These are phyloP conservation scores for Leccinellum rugosiceps DNA, from an alignment of 768 basidiomycete genomes.

Conservation along the genomic window DNA sequence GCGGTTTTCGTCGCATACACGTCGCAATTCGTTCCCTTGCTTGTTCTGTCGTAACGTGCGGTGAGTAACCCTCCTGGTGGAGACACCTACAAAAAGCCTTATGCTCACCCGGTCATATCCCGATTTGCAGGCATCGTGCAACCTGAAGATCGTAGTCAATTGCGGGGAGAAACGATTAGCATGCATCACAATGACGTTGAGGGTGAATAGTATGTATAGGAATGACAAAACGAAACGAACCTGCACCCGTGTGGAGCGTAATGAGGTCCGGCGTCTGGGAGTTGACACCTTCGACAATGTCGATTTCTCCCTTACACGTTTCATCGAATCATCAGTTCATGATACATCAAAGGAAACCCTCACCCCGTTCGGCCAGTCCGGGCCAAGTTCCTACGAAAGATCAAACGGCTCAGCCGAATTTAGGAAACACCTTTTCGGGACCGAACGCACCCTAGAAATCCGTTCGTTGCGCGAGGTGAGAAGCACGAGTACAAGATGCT, in stretches of 20 bases:
- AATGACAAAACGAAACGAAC: slow-evolving; percentile 9
- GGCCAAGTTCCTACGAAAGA: slow-evolving; percentile 24
- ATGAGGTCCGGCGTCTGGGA: slow-evolving; percentile 21
- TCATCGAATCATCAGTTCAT: background rate
- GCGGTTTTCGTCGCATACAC: slow-evolving; percentile 26
- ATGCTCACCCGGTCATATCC: slow-evolving; percentile 29
- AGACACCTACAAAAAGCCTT: background rate
- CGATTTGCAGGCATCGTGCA: slow-evolving; percentile 35
- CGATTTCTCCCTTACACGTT: slow-evolving; percentile 27
- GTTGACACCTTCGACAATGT: slow-evolving; percentile 37
- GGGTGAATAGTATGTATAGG: background rate
- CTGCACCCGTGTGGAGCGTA: slow-evolving; percentile 29
- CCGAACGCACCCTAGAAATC: slow-evolving; percentile 18
- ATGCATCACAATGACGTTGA: background rate
- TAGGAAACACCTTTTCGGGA: background rate
- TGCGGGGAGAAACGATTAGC: background rate
- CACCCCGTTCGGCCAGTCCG: slow-evolving; percentile 27
- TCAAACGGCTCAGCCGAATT: background rate
- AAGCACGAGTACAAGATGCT: background rate
- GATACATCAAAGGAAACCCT: background rate
- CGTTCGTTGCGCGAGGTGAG: background rate
- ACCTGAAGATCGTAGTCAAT: slow-evolving; percentile 6
- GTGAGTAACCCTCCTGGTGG: background rate
- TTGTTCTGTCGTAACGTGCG: slow-evolving; percentile 13
- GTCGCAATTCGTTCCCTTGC: slow-evolving; percentile 29